Evolutionary conservation across 805 yeast species (phyloP).

Genomic region (Cyberlindnera nakhonratchasimensis): DNA sequence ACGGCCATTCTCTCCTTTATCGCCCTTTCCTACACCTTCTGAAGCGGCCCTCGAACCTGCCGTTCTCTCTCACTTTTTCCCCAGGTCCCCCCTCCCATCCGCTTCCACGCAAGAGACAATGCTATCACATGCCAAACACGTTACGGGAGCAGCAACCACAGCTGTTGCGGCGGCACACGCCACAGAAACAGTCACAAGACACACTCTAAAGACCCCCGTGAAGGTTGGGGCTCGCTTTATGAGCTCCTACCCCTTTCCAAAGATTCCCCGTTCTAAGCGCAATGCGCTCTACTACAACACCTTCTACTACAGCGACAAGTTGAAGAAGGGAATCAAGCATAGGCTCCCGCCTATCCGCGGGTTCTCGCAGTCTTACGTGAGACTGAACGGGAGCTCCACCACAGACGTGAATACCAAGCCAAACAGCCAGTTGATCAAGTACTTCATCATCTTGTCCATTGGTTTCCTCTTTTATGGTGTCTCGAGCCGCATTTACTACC

Average conservation of each 20-base stretch:
- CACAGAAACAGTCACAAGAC: conserved; percentile 10
- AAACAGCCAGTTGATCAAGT: conserved; percentile 26
- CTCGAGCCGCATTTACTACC: conserved; percentile 28
- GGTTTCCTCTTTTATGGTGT: conserved; percentile 29
- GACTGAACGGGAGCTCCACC: conserved; percentile 23
- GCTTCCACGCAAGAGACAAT: conserved; percentile 5
- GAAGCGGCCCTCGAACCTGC: not conserved
- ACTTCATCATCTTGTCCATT: conserved; percentile 28
- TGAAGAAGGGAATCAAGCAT: conserved; percentile 29
- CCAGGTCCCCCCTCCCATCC: not conserved
- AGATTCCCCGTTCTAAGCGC: conserved; percentile 55
- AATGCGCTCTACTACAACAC: conserved; percentile 48
- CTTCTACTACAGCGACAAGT: conserved; percentile 34
- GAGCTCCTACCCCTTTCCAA: conserved; percentile 43
- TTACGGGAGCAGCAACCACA: conserved; percentile 9
- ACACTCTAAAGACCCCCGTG: conserved; percentile 7
- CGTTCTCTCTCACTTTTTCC: not conserved
- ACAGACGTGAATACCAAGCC: conserved; percentile 14
- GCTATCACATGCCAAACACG: conserved; percentile 25
- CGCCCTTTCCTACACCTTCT: conserved; percentile 2
- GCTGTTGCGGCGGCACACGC: conserved; percentile 13
- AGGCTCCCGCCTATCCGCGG: conserved; percentile 29
- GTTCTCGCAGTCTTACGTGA: conserved; percentile 23
- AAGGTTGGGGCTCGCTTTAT: conserved; percentile 20
- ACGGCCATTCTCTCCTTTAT: conserved; percentile 1